Percentiles rank a stretch among this genome's conserved stretches.
Evolutionary conservation across 2,329 filamentous ascomycete genomes (phyloP).

Genomic region (Xylariaceae sp.): DNA sequence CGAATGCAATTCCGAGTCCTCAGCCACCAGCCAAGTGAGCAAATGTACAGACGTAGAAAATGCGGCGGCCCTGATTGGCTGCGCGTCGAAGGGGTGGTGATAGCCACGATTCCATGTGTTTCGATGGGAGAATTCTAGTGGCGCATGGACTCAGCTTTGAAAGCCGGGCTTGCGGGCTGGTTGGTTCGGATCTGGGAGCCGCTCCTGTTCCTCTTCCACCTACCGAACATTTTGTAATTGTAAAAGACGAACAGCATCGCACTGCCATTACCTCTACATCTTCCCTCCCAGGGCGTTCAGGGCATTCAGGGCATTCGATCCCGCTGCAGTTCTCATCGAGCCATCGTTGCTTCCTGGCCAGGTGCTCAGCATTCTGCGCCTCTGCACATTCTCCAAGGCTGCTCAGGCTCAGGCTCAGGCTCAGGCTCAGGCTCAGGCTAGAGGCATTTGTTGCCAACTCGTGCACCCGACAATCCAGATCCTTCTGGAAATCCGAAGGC

Average conservation of each 20-base stretch:
- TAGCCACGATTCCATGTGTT: constrained; percentile 37
- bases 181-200: constrained; percentile 10
- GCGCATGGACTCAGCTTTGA: constrained; percentile 33
- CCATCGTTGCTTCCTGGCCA: not conserved
- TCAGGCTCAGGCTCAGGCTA: too few relatives aligned
- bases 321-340: too few relatives aligned
- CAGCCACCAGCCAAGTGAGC: too few relatives aligned
- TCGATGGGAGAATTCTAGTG: constrained; percentile 31
- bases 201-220: constrained; percentile 3
- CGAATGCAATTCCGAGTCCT: constrained; percentile 20
- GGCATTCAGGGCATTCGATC: too few relatives aligned
- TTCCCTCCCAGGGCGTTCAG: too few relatives aligned
- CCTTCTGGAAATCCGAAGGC: constrained; percentile 26
- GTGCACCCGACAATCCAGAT: constrained; percentile 13
- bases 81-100: not conserved
- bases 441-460: not conserved
- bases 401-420: too few relatives aligned
- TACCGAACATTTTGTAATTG: too few relatives aligned
- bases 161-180: constrained; percentile 3
- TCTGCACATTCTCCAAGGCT: not conserved
- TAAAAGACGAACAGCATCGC: not conserved
- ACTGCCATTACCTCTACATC: not conserved
- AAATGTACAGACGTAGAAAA: too few relatives aligned
- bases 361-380: not conserved
- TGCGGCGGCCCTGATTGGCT: too few relatives aligned